Base-by-base conservation (phyloP, 2,329 filamentous ascomycete species). In the Thielaviopsis populi region DNA sequence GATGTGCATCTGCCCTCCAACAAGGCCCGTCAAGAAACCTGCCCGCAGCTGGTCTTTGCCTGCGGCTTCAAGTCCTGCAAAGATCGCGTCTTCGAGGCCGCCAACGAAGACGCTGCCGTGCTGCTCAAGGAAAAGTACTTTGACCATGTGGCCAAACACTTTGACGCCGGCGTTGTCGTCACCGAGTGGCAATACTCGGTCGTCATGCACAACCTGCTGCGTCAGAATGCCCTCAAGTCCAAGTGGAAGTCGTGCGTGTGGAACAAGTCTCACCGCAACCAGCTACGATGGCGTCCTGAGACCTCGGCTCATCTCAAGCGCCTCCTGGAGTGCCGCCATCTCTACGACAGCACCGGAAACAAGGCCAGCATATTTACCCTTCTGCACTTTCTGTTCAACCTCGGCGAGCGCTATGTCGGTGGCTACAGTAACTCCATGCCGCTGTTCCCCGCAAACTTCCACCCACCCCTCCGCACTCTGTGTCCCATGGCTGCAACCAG, bases 61-160 rank as follows among this genome's bases (percentile, higher is more conserved):
- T 78, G 76, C 61, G 76, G 76, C 37, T 78, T 78, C 65, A 69
- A 68, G 64, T 71, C 68, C 59, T 78, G 76, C 69, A 76, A 75
- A 65, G 74, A 77, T 64, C 73, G 74, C 19, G 66, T 77, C 30
- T 75, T 77, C 62, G 76, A 77, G 68, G 74, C 76, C 15, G 66
- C 71, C 1, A 70, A 66, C 59, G 72, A 69, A 17, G 72, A 74
- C 13, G 75, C 75, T 40, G 74, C 75, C 1, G 68, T 71, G 2
- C 66, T 70, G 24, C 71, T 72, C 24, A 74, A 74, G 17, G 75
- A 77, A 66, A 76, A 75, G 68, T 76, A 76, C 70, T 77, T 78
- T 67, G 76, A 77, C 67, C 76, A 78, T 66, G 75, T 78, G 62
- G 76, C 75, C 46, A 76, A 76, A 68, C 76, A 78, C 66, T 77